Conservation (phyloP, 176 grass and related monocot species). For the Rhynchospora tenuis region DNA sequence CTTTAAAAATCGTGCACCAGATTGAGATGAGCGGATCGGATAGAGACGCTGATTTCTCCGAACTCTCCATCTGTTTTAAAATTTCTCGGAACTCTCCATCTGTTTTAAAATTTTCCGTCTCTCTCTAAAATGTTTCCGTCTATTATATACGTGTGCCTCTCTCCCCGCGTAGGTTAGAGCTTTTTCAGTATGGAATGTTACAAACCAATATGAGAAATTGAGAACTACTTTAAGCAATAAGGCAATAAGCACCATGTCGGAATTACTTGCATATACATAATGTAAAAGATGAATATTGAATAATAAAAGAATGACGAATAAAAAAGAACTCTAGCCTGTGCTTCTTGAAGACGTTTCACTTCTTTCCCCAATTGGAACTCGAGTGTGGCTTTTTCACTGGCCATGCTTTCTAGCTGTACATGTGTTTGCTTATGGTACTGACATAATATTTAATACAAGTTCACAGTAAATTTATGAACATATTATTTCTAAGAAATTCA, state of each 20-base stretch:
- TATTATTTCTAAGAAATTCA: background rate
- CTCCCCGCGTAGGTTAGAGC: too few species aligned
- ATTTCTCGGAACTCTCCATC: too few species aligned
- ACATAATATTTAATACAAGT: constrained; percentile 21
- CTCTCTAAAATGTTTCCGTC: too few species aligned
- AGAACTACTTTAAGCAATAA: background rate
- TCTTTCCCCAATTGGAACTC: constrained; percentile 97
- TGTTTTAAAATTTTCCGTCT: too few species aligned
- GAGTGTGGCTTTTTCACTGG: constrained; percentile 85
- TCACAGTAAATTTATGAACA: constrained; percentile 11
- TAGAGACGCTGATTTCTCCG: too few species aligned
- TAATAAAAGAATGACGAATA: too few species aligned
- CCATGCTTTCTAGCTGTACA: constrained; percentile 90
- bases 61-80: too few species aligned
- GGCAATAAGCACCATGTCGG: background rate
- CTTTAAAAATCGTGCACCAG: too few species aligned
- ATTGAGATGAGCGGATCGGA: too few species aligned
- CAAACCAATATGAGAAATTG: background rate
- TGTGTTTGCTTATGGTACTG: constrained; percentile 99
- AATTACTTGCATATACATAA: background rate
- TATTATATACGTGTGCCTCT: too few species aligned
- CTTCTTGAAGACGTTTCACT: constrained; percentile 79
- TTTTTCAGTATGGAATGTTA: background rate
- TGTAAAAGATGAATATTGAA: constrained; percentile 4
- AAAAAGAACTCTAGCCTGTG: constrained; percentile 63